Evolutionary conservation across 2,329 filamentous ascomycete genomes (phyloP), one percentile per base, ranked within the genome.

Genomic region (Aspergillus sojae): DNA sequence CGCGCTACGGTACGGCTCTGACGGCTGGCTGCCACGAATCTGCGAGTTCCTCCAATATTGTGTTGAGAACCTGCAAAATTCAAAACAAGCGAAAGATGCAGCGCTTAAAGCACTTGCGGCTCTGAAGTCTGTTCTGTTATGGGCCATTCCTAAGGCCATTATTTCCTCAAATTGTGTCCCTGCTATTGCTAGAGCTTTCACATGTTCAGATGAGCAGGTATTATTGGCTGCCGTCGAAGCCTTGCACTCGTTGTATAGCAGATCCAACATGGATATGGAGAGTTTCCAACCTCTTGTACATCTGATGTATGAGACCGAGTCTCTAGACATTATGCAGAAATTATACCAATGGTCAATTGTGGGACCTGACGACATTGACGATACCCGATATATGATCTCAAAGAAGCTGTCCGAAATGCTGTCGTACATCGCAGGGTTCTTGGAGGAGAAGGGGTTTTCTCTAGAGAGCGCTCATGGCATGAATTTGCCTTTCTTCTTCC

Each of bases 391-490:
- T 75, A 88, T 92, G 61, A 88, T 97, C 69, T 89, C 92, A 46
- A 98, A 98, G 81, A 97, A 96, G 78, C 87, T 98, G 54, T 93
- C 94, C 1, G 95, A 99, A 91, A 88, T 97, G 81, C 83, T 97
- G 11, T 94, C 94, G 28, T 92, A 91, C 71, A 83, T 97, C 19
- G 93, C 91, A 21, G 90, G 91, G 67, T 94, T 94, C 72, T 85
- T 97, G 64, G 92, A 95, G 71, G 88, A 91, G 65, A 92, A 92
- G 68, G 90, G 89, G 65, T 82, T 86, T 32, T 82, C 87, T 52
- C 82, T 94, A 41, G 89, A 91, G 63, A 84, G 66, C 45, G 71
- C 71, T 61, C 68, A 78, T 75, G 83, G 83, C 41, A 82, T 89
- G 60, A 89, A 95, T 73, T 83, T 94, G 14, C 84, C 88, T 39